Conservation (phyloP, 108 stramenopile species). For the Hondaea fermentalgiana region DNA sequence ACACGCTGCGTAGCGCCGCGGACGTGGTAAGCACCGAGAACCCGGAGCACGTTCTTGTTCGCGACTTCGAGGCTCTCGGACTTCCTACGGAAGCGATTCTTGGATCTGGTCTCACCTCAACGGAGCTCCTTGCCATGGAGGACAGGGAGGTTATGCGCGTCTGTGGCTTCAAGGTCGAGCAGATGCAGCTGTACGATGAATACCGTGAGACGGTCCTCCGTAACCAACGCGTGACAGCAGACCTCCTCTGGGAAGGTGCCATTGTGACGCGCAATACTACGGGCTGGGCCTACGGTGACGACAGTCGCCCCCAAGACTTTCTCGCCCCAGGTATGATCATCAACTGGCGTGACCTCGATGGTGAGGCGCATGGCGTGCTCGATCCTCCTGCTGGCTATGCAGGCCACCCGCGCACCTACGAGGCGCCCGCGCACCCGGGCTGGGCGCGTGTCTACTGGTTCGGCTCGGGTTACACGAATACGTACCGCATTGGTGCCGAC, state of each 20-base stretch:
- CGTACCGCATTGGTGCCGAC: background rate
- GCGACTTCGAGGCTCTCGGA: background rate
- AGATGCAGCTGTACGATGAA: background rate
- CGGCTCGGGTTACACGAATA: background rate
- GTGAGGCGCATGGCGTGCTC: background rate
- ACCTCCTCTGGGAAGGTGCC: background rate
- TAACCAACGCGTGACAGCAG: background rate
- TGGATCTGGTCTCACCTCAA: background rate
- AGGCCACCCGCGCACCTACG: background rate
- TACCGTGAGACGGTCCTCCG: background rate
- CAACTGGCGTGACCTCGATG: background rate
- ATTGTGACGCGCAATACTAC: background rate
- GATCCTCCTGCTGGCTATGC: background rate
- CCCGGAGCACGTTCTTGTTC: background rate
- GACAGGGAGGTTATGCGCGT: background rate
- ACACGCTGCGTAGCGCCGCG: background rate
- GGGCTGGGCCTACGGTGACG: background rate
- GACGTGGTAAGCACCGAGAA: background rate
- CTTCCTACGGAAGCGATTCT: background rate
- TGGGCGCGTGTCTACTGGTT: slow-evolving; percentile 7
- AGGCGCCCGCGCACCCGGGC: background rate
- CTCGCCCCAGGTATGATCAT: background rate
- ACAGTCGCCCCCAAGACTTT: background rate
- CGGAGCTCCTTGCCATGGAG: background rate
- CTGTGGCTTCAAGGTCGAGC: background rate